Evolutionary conservation across 192 early-diverging fungal genomes (phyloP), one percentile per base, ranked within the genome.

Genomic region (Backusella mclennaniae): DNA sequence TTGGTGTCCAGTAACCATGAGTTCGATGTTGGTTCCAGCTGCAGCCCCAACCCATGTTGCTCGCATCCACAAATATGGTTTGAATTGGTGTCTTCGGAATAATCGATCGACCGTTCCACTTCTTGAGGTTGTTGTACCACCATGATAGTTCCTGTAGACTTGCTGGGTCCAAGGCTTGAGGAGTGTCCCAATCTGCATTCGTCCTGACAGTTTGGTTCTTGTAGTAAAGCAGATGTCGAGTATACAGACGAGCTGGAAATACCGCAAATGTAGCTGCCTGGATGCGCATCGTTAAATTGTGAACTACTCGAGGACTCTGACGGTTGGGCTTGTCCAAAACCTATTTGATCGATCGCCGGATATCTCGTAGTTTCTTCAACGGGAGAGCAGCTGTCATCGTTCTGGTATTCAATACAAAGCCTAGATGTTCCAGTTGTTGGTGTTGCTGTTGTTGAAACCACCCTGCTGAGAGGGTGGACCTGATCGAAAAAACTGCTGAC

Each of bases 341-440:
- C 29, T 73, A 69, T 21, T 69, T 68, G 35, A 80, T 78, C 29
- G 78, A 78, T 9, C 76, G 35, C 6, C 77, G 69, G 9, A 84
- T 14, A 31, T 78, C 78, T 12, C 79, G 41, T 0, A 82, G 31
- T 53, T 84, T 84, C 26, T 56, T 44, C 6, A 35, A 42, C 14
- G 80, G 80, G 0, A 82, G 74, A 3, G 74, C 33, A n/a, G 35
- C 39, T 4, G 75, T 73, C 79, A 84, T 84, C 9, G 73, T 36
- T 7, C 38, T 6, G 8, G 77, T 81, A 44, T 81, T 41, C 75
- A 84, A 35, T 0, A 9, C 29, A 46, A 75, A 81, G 8, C 77
- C 79, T 3, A 84, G 66, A 35, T 84, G 83, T 6, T 84, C 72
- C 59, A 84, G 39, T 12, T 21, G n/a, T 35, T 84, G 79, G 1